Conservation (phyloP, 164 flowering plant genomes). For the Macadamia integrifolia region DNA sequence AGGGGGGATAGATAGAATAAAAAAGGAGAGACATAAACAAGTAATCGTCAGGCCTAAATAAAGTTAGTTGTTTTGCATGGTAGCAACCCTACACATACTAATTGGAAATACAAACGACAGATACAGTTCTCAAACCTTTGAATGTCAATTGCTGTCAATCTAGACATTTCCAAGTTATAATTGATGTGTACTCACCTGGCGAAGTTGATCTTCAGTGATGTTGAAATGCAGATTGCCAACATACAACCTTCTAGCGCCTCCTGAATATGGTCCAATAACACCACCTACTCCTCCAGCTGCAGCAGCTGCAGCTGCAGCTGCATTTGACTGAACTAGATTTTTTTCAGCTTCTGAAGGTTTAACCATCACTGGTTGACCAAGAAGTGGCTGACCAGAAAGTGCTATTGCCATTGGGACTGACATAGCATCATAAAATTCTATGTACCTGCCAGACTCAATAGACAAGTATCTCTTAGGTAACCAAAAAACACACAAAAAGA, state of each 20-base stretch:
- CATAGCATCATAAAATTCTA: conserved; percentile 91
- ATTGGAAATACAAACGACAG: too few species aligned
- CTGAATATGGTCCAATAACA: conserved; percentile 57
- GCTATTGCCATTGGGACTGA: conserved; percentile 98
- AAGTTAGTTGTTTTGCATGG: too few species aligned
- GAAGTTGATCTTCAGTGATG: conserved; percentile 83
- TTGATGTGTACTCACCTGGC: conserved; percentile 42
- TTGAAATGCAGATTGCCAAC: conserved; percentile 93
- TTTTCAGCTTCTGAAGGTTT: conserved; percentile 92
- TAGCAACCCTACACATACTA: too few species aligned
- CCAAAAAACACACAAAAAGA: too few species aligned
- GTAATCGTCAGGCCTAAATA: too few species aligned
- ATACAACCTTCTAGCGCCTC: conserved; percentile 76
- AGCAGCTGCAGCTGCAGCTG: conserved; percentile 34
- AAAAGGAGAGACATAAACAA: too few species aligned
- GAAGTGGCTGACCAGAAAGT: conserved; percentile 81
- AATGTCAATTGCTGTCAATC: too few species aligned
- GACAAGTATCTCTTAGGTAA: too few species aligned
- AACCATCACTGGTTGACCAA: conserved; percentile 93
- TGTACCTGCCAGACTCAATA: conserved; percentile 35
- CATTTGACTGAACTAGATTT: conserved; percentile 82
- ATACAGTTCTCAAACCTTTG: too few species aligned
- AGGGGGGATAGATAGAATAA: too few species aligned
- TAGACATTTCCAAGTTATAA: too few species aligned
- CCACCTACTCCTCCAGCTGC: conserved; percentile 45